phyloP scores from a whole-genome alignment of 768 basidiomycete species.

The Mycena alexandri region DNA sequence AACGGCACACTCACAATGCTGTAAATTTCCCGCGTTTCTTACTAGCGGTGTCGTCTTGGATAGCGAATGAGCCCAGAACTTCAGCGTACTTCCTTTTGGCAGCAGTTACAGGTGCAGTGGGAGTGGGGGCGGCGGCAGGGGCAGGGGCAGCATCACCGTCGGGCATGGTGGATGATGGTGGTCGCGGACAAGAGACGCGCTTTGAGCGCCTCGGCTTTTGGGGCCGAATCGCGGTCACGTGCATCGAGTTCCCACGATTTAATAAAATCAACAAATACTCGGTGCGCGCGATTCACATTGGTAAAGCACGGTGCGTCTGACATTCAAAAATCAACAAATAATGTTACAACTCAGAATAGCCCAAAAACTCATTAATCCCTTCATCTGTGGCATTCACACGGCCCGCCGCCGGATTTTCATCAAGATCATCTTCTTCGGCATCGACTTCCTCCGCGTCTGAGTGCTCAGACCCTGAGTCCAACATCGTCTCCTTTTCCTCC shows the following conservation, averaged over 20 bases:
- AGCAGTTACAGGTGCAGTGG: background rate
- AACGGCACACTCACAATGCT: slow-evolving; percentile 5
- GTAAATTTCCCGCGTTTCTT: background rate
- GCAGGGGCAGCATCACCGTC: background rate
- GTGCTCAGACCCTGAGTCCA: background rate
- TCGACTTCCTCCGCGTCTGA: background rate
- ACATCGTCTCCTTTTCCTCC: too few species aligned
- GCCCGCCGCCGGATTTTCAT: background rate
- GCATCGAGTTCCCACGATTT: background rate
- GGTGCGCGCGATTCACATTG: too few species aligned
- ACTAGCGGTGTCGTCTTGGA: background rate
- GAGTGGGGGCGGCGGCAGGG: background rate
- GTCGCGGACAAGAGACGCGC: slow-evolving; percentile 12
- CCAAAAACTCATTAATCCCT: background rate
- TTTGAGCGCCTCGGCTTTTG: background rate
- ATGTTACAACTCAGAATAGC: background rate
- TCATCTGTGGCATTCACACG: background rate
- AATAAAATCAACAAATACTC: background rate
- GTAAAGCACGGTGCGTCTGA: too few species aligned
- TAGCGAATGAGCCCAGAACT: background rate
- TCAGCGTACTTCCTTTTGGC: slow-evolving; percentile 11
- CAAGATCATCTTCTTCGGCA: background rate
- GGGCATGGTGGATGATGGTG: background rate
- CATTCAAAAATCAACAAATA: background rate
- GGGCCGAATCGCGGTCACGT: slow-evolving; percentile 13